phyloP scores from a whole-genome alignment of 495 filamentous ascomycete genomes.

The Staphylotrichum longicolle region DNA sequence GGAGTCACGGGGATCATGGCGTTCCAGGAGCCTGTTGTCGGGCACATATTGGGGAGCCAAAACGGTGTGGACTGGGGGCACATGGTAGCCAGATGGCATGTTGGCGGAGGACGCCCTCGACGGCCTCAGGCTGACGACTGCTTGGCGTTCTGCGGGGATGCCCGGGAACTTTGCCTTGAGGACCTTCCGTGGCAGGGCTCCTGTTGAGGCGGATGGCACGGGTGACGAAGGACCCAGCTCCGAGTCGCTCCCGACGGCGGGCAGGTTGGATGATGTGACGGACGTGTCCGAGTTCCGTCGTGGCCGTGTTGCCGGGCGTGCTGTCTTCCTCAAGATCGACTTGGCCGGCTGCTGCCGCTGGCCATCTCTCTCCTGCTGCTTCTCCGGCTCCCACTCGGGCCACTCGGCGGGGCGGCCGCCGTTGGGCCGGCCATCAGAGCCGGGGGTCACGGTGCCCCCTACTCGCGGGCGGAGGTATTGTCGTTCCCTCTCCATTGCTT shows the following conservation, averaged over 20 bases:
- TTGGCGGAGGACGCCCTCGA: constrained; percentile 27
- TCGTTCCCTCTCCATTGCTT: constrained; percentile 31
- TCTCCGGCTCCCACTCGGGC: constrained; percentile 26
- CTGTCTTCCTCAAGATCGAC: constrained; percentile 31
- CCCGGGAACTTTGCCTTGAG: constrained; percentile 36
- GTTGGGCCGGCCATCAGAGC: constrained; percentile 23
- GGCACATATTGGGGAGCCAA: constrained; percentile 24
- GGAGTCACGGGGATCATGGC: constrained; percentile 11
- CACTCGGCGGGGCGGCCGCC: constrained; percentile 24
- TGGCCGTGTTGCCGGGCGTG: constrained; percentile 24
- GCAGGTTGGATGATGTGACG: constrained; percentile 35
- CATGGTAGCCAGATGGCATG: constrained; percentile 25
- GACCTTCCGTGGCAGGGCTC: constrained; percentile 33
- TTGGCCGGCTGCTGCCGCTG: constrained; percentile 24
- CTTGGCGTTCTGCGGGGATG: constrained; percentile 30
- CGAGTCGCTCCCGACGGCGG: constrained; percentile 30
- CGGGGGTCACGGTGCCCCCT: constrained; percentile 23
- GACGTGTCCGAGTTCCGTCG: constrained; percentile 37
- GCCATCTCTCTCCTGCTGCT: constrained; percentile 17
- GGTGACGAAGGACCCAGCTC: constrained; percentile 17
- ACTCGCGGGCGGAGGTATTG: constrained; percentile 32
- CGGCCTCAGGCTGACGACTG: constrained; percentile 30
- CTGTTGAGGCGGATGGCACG: constrained; percentile 12
- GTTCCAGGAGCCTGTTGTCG: constrained; percentile 21
- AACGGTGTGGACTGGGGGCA: constrained; percentile 27